Evolutionary conservation across 768 basidiomycete genomes (phyloP), one percentile per base, ranked within the genome.

Genomic region (Suillus alpinus): DNA sequence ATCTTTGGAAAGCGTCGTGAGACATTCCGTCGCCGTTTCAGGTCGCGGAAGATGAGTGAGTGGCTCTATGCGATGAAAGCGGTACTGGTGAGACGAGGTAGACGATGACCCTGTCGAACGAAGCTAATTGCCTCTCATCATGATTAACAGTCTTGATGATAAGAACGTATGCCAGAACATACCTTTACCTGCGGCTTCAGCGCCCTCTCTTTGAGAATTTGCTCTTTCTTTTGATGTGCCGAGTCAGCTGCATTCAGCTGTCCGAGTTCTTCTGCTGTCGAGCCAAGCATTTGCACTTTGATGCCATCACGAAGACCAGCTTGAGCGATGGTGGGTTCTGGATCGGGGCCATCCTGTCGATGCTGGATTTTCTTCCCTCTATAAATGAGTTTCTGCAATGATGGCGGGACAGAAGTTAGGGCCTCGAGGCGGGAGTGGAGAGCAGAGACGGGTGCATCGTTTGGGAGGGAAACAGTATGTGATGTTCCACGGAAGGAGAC

Each of bases 231-330:
- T 49, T 81, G 78, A 64, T 83, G 78, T 63, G 89, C 86, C 53
- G 76, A 77, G 71, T 91, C 89, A 3, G 76, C 80, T 13, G 76
- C 76, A 55, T 81, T 81, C 67, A 92, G 62, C 13, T 77, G 79
- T 7, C 79, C 76, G 13, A 91, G 64, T 66, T 91, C 88, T 58
- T 80, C 73, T 4, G 73, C 66, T 4, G 89, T 92, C 3, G 85
- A 80, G 3, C 91, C 91, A 3, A 91, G 74, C 78, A 92, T 77
- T 67, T 89, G 89, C 6, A 92, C 73, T 71, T 87, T 92, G 55
- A 77, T 66, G 9, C 89, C 88, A 62, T 84, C 75, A 66, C 81
- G 86, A 43, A 92, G 67, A n/a, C 90, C 89, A 0, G 75, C 76
- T 67, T 83, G 72, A 68, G 67, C 3, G 3, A 81, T 51, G 13